phyloP scores from a whole-genome alignment of 1,284 basidiomycete genomes.

The Trichosporon sp. region DNA sequence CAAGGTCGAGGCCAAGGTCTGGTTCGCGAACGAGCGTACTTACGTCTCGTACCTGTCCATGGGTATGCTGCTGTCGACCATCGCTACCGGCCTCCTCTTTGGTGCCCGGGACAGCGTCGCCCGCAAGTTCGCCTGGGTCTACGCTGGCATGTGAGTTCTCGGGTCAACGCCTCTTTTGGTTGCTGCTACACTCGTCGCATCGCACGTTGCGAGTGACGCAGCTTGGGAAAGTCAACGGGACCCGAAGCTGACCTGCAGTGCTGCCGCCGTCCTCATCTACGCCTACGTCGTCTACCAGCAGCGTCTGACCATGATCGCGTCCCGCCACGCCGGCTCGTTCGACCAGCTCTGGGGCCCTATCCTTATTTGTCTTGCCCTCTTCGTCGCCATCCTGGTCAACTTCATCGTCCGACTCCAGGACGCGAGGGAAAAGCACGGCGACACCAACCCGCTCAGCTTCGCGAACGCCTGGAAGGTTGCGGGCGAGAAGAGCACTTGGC shows the following conservation, averaged over 20 bases:
- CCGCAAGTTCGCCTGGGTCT: slow-evolving; percentile 74
- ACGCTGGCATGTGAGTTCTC: slow-evolving; percentile 63
- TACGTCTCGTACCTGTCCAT: slow-evolving; percentile 90
- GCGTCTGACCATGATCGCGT: slow-evolving; percentile 84
- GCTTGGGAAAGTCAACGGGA: too few relatives aligned
- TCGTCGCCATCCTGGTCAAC: slow-evolving; percentile 78
- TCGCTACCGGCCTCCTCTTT: slow-evolving; percentile 68
- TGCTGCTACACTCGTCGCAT: not conserved
- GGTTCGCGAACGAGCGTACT: slow-evolving; percentile 98
- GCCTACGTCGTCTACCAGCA: slow-evolving; percentile 83
- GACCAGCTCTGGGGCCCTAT: slow-evolving; percentile 76
- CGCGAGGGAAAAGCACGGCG: slow-evolving; percentile 28
- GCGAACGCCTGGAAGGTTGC: slow-evolving; percentile 33
- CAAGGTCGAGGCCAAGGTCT: slow-evolving; percentile 94
- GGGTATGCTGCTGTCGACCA: slow-evolving; percentile 75
- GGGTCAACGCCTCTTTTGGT: too few relatives aligned
- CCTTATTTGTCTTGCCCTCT: slow-evolving; percentile 70
- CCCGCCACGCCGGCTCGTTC: slow-evolving; percentile 84
- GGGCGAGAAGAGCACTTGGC: slow-evolving; percentile 27
- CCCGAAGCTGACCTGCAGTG: slow-evolving; percentile 26
- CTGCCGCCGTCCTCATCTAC: slow-evolving; percentile 58
- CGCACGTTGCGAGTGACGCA: too few relatives aligned
- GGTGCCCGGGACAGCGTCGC: slow-evolving; percentile 62
- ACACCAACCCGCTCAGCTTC: slow-evolving; percentile 37
- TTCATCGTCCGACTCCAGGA: slow-evolving; percentile 64